These are phyloP conservation scores for Alternaria hordeiaustralica DNA, from an alignment of 2,329 filamentous ascomycete genomes.

Conservation along the genomic window DNA sequence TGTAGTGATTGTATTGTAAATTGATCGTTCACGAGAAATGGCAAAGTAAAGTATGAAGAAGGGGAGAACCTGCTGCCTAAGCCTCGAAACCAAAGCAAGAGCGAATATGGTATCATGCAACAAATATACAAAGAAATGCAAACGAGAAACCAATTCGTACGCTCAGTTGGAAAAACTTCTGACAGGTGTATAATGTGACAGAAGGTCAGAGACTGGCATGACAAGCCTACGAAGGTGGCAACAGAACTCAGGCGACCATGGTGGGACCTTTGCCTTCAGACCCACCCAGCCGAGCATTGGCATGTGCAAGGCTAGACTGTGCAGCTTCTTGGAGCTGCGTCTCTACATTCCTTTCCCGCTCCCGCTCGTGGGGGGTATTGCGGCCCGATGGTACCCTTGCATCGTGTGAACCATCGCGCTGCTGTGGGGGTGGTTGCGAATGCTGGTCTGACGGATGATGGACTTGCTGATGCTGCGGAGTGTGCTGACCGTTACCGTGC, in stretches of 20 bases:
- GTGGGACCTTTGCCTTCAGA: slow-evolving; percentile 22
- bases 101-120: slow-evolving; percentile 4
- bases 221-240: not conserved
- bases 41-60: not conserved
- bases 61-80: not conserved
- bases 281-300: slow-evolving; percentile 21
- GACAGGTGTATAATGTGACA: not conserved
- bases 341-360: slow-evolving; percentile 32
- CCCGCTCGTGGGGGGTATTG: slow-evolving; percentile 32
- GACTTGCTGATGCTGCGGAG: slow-evolving; percentile 25
- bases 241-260: slow-evolving; percentile 30
- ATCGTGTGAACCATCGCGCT: slow-evolving; percentile 24
- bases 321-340: slow-evolving; percentile 45
- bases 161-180: not conserved
- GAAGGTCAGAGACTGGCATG: not conserved
- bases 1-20: not conserved
- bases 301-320: slow-evolving; percentile 42
- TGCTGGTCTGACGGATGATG: slow-evolving; percentile 7
- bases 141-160: not conserved
- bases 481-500: slow-evolving; percentile 25
- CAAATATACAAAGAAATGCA: slow-evolving; percentile 1
- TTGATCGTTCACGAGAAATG: not conserved
- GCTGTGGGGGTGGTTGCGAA: slow-evolving; percentile 1
- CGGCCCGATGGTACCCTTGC: slow-evolving; percentile 21
- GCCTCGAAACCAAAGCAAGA: not conserved